Evolutionary conservation across 805 yeast genomes (phyloP).

Genomic region (Nakazawaea anatomiae): DNA sequence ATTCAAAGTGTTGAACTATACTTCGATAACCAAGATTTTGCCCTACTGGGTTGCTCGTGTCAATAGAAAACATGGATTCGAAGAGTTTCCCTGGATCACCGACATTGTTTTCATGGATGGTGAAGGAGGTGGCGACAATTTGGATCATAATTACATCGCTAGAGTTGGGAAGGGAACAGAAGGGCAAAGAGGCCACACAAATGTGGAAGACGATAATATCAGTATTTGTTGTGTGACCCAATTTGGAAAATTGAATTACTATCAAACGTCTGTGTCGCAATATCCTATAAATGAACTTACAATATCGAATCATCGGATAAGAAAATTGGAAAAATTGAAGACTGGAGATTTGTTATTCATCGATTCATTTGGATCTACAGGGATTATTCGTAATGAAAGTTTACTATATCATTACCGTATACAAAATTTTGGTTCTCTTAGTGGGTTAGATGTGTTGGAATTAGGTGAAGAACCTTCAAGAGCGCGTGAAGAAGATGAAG

Average conservation of each 20-base stretch:
- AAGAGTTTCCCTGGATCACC: constrained; percentile 22
- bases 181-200: too few relatives aligned
- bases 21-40: constrained; percentile 13
- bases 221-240: constrained; percentile 16
- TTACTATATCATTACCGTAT: constrained; percentile 16
- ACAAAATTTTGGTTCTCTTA: constrained; percentile 10
- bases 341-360: constrained; percentile 16
- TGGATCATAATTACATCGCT: too few relatives aligned
- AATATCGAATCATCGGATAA: constrained; percentile 20
- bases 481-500: constrained; percentile 2
- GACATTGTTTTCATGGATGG: constrained; percentile 16
- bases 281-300: constrained; percentile 17
- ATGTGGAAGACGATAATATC: background rate
- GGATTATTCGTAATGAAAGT: constrained; percentile 16
- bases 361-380: constrained; percentile 20
- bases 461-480: background rate
- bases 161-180: too few relatives aligned
- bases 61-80: constrained; percentile 7
- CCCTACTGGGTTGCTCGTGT: constrained; percentile 18
- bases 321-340: constrained; percentile 10
- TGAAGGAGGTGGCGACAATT: background rate
- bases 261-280: constrained; percentile 19
- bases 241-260: constrained; percentile 20
- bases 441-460: constrained; percentile 4
- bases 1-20: constrained; percentile 7